Evolutionary conservation across 176 grass and related monocot genomes (phyloP).

Genomic region (Chrysopogon serrulatus): DNA sequence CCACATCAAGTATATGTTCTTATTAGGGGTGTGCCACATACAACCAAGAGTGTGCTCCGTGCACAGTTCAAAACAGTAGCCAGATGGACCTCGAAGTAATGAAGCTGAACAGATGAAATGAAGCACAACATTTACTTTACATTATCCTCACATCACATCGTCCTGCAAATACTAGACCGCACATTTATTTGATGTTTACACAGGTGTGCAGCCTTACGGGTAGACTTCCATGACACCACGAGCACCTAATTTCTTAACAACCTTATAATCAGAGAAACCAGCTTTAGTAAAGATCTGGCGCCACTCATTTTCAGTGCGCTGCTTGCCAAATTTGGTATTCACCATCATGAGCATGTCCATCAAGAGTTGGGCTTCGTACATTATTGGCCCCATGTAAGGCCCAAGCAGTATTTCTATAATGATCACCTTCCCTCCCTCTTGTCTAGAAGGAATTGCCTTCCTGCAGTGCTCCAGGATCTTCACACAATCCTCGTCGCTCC

Average conservation of each 20-base stretch:
- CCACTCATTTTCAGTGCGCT: slow-evolving; percentile 35
- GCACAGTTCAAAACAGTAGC: background rate
- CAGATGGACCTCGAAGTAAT: background rate
- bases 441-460: slow-evolving; percentile 23
- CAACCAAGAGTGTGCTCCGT: background rate
- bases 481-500: slow-evolving; percentile 35
- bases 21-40: background rate
- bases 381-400: background rate
- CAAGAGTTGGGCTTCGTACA: slow-evolving; percentile 13
- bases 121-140: background rate
- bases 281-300: background rate
- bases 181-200: background rate
- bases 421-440: slow-evolving; percentile 41
- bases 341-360: slow-evolving; percentile 37
- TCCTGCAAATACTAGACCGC: too few relatives aligned
- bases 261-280: background rate
- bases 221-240: background rate
- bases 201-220: background rate
- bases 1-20: background rate
- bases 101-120: background rate
- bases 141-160: too few relatives aligned
- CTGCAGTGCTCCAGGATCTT: slow-evolving; percentile 39
- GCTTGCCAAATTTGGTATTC: background rate
- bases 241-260: background rate
- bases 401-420: slow-evolving; percentile 30